These are phyloP conservation scores for Fraxinus albicans DNA, from an alignment of 305 asterid species.

Conservation along the genomic window DNA sequence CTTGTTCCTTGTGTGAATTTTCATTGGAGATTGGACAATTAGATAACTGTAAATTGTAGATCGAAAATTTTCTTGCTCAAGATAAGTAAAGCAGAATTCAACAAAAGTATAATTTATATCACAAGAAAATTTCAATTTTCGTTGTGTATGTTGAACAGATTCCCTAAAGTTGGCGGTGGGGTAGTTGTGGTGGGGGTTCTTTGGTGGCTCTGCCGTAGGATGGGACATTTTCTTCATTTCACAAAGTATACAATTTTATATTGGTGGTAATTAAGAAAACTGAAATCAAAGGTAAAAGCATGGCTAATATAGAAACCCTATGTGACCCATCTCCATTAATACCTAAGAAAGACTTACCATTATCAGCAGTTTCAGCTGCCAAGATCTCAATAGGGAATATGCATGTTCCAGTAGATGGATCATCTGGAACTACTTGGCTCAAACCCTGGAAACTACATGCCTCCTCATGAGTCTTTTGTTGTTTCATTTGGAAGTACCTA, in stretches of 20 bases:
- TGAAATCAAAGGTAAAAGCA: background rate
- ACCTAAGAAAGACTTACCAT: slow-evolving; percentile 7
- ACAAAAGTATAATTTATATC: too few species aligned
- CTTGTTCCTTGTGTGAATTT: too few species aligned
- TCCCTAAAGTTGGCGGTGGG: background rate
- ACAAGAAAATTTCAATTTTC: too few species aligned
- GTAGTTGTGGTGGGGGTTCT: background rate
- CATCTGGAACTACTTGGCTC: slow-evolving; percentile 10
- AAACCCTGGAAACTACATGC: slow-evolving; percentile 30
- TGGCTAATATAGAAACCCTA: background rate
- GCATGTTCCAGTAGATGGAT: slow-evolving; percentile 35
- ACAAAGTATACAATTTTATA: background rate
- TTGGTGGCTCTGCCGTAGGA: background rate
- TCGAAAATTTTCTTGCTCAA: too few species aligned
- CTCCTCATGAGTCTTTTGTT: slow-evolving; percentile 22
- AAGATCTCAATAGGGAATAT: slow-evolving; percentile 43
- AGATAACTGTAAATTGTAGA: too few species aligned
- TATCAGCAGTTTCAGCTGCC: background rate
- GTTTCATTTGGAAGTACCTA: slow-evolving; percentile 27
- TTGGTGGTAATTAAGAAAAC: background rate
- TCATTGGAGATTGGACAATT: too few species aligned
- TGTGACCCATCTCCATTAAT: slow-evolving; percentile 17
- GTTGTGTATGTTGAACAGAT: too few species aligned
- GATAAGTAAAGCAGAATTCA: too few species aligned
- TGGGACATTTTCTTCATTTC: background rate